Base-by-base conservation (phyloP, 2,329 filamentous ascomycete species). In the Fusarium keratoplasticum region DNA sequence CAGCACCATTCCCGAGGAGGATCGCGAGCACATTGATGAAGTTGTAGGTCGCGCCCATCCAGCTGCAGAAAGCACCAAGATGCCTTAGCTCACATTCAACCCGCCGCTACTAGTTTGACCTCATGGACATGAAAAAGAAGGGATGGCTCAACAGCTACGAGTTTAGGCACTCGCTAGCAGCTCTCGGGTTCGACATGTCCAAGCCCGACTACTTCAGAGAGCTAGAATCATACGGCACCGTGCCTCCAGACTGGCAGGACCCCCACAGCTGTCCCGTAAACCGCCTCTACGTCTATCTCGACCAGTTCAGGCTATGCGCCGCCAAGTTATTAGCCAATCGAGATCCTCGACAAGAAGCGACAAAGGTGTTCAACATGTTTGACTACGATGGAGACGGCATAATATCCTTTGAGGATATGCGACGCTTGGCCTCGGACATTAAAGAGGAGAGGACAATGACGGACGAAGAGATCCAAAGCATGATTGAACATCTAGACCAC, bases 401-500 rank as follows among this genome's bases (percentile, higher is more conserved):
- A 75, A 98, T 99, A 77, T 95, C 93, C 61, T 85, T 98, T 57
- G 93, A 96, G 69, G 96, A 98, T 85, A 85, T 99, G 83, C 88
- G 95, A 71, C 88, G 95, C 66, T 94, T 98, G 29, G 95, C 96
- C 67, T 90, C 95, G 78, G 96, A 98, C 82, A 87, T 99, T 73
- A 96, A 96, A 9, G 96, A 98, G 83, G 84, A 85, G 66, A 82
- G 84, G 50, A 95, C 94, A 14, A 87, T 99, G 76, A 94, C 96
- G 77, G 96, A 99, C 80, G 94, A 97, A 79, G 96, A 99, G 82
- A 87, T 99, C 71, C 88, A 91, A 77, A 95, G 95, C 74, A 99
- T 99, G 96, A 96, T 99, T 85, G 95, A 98, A 80, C 96, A 98
- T 83, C 97, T 98, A 85, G 96, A 99, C 85, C 88, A 98, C 74